Base-by-base conservation (phyloP, 1,284 basidiomycete genomes). In the Ceratobasidium sp. region DNA sequence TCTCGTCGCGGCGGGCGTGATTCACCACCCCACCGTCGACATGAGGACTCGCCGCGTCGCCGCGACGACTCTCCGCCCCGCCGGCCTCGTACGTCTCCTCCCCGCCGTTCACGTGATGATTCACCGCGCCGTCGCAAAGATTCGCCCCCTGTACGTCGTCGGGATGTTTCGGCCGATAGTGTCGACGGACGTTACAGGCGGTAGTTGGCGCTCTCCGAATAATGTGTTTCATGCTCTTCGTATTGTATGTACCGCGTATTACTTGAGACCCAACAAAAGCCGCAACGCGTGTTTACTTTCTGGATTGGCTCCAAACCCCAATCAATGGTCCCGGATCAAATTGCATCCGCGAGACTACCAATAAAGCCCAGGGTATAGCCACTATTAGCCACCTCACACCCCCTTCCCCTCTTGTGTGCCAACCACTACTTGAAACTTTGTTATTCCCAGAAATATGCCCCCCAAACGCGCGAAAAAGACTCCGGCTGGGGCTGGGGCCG, bases 301-400 rank as follows among this genome's bases (percentile, higher is more conserved):
- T 40, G 56, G 42, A 33, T n/a, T 23, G 12, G 30, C 2, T 33
- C 3, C 30, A 33, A 3, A 6, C 30, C 30, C 6, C 30, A 33
- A 33, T 33, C 3, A 33, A 6, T 6, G 30, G 11, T 18, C 21
- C 63, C 49, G 48, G 46, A 60, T 60, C 58, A 21, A 12, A 16
- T 23, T 66, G 28, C 46, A 49, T 23, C 46, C 46, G 46, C 21
- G 25, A 33, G 44, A 18, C 51, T 30, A 53, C 30, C 9, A 21
- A 51, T 66, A 66, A 66, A 18, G n/a, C 4, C 12, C 14, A 18
- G n/a, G 46, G 42, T 30, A n/a, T 63, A 49, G 44, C 61, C 61
- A 46, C 61, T 18, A 33, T 8, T 60, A 60, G 63, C 63, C 63
- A 66, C 64, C 44, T 36, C 64, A 69, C 64, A n/a, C 53, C 53